A percentile compares a stretch with the other conserved stretches of the same genome.
phyloP scores from a whole-genome alignment of 345 rosid genomes.

The Balakata baccata region DNA sequence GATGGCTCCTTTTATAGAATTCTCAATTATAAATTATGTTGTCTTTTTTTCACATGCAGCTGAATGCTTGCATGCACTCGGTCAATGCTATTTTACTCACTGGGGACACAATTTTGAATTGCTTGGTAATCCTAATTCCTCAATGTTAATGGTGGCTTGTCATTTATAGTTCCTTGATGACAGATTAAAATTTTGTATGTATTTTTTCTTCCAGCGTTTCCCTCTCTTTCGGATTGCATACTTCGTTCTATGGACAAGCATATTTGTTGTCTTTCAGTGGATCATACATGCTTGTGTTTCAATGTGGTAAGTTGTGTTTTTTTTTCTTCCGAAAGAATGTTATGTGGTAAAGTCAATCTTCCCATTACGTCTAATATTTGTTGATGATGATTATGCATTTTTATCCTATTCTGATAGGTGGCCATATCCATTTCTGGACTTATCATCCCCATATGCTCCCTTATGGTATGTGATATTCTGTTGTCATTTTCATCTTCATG shows the following conservation, averaged over 20 bases:
- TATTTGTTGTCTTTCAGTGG: conserved; percentile 84
- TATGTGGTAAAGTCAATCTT: background rate
- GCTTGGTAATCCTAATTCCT: conserved; percentile 52
- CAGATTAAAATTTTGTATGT: background rate
- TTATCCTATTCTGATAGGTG: conserved; percentile 54
- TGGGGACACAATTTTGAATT: conserved; percentile 67
- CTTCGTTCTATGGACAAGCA: conserved; percentile 63
- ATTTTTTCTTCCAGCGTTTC: conserved; percentile 55
- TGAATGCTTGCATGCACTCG: conserved; percentile 73
- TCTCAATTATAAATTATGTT: conserved; percentile 7
- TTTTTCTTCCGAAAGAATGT: background rate
- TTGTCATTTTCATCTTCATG: background rate
- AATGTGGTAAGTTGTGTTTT: conserved; percentile 46
- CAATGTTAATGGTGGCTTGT: background rate
- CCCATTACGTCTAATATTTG: background rate
- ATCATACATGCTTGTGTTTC: conserved; percentile 75
- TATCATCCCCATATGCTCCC: conserved; percentile 67
- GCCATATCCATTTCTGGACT: conserved; percentile 91
- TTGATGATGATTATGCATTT: conserved; percentile 6
- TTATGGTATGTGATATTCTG: conserved; percentile 53
- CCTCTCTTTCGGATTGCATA: conserved; percentile 78
- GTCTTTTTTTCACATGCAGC: conserved; percentile 44
- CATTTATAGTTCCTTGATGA: background rate
- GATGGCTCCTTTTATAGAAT: conserved; percentile 6
- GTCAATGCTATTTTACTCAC: conserved; percentile 72